Evolutionary conservation across 2,329 filamentous ascomycete genomes (phyloP).

Genomic region (Trichoderma harzianum): DNA sequence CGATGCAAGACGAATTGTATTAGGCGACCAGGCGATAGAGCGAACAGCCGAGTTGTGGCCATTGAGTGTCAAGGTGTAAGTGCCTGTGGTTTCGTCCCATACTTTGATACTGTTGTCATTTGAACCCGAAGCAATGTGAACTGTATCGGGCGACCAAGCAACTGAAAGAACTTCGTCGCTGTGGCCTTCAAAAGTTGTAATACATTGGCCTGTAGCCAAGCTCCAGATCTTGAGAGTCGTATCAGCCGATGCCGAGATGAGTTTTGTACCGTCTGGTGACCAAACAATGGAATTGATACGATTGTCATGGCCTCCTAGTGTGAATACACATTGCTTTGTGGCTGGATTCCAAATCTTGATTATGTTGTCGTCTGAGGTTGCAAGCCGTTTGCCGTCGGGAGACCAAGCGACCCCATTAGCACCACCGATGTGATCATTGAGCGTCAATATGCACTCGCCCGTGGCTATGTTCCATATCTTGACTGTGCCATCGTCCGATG

Average conservation of each 20-base stretch:
- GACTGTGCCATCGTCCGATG: background rate
- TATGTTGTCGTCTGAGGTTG: background rate
- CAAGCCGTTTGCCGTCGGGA: background rate
- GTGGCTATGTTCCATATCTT: background rate
- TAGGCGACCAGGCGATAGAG: background rate
- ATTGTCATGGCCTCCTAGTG: background rate
- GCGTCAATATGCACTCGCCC: background rate
- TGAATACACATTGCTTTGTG: background rate
- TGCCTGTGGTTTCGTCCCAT: background rate
- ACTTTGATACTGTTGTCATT: background rate
- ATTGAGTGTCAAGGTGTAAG: background rate
- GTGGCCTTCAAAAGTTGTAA: background rate
- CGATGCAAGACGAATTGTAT: background rate
- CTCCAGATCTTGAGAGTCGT: background rate
- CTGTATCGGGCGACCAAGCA: background rate
- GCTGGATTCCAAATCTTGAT: background rate
- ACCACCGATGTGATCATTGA: background rate
- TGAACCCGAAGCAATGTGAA: background rate
- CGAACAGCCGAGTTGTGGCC: background rate
- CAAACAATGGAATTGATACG: background rate
- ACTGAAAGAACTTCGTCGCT: background rate
- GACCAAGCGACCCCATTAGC: background rate
- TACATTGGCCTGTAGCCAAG: background rate
- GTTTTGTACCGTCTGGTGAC: background rate
- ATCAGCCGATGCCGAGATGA: background rate